These are phyloP conservation scores for Suillus occidentalis DNA, from an alignment of 768 basidiomycete genomes.

Conservation along the genomic window DNA sequence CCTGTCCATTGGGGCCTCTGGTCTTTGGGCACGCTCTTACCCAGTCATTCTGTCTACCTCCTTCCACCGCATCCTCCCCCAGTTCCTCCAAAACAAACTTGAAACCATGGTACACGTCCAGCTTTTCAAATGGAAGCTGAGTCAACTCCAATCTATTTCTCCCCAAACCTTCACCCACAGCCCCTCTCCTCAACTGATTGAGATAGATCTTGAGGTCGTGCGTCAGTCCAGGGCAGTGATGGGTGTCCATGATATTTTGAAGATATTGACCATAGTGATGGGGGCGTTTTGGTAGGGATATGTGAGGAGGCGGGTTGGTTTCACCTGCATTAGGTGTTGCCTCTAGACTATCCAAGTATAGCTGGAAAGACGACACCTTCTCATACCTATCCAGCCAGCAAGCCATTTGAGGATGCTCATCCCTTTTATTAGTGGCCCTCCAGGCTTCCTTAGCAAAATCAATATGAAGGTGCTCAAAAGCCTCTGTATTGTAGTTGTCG, in stretches of 20 bases:
- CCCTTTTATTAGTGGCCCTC: conserved; percentile 32
- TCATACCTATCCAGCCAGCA: background rate
- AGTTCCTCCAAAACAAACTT: background rate
- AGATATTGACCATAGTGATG: background rate
- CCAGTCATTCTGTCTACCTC: background rate
- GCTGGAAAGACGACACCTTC: background rate
- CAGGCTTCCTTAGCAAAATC: conserved; percentile 41
- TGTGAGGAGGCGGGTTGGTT: background rate
- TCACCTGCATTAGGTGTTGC: no score
- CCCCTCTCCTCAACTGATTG: background rate
- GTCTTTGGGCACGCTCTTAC: background rate
- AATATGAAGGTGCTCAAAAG: conserved; percentile 25
- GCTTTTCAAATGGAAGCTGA: background rate
- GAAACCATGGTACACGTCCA: background rate
- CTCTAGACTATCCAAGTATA: background rate
- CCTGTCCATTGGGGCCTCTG: background rate
- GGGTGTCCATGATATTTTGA: background rate
- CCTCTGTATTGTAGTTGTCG: conserved; percentile 40
- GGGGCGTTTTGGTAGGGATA: background rate
- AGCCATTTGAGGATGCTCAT: conserved; percentile 39
- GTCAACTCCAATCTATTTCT: background rate
- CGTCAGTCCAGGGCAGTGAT: background rate
- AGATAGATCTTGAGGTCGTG: background rate
- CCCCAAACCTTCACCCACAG: background rate
- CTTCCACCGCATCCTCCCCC: background rate